Conservation (phyloP, 2,329 filamentous ascomycete species). For the Fonsecaea monophora region DNA sequence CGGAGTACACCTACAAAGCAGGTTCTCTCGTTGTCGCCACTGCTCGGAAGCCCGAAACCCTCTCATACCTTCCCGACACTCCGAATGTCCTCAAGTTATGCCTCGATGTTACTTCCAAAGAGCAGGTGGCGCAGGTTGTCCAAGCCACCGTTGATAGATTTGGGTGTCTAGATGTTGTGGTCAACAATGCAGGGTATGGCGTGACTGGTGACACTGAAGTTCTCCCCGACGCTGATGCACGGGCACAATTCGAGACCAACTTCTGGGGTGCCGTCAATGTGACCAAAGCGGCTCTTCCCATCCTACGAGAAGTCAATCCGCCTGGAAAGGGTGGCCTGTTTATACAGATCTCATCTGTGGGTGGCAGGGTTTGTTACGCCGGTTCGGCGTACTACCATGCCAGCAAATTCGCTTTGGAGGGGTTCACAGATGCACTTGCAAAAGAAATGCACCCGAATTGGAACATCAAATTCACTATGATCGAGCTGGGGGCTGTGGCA, state of each 20-base stretch:
- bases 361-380: slow-evolving; percentile 14
- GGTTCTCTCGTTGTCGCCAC: slow-evolving; percentile 16
- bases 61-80: slow-evolving; percentile 16
- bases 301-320: slow-evolving; percentile 40
- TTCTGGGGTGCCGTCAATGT: slow-evolving; percentile 64
- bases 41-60: slow-evolving; percentile 16
- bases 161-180: slow-evolving; percentile 38
- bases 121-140: slow-evolving; percentile 47
- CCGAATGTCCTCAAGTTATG: slow-evolving; percentile 7
- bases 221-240: slow-evolving; percentile 15
- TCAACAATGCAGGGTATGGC: slow-evolving; percentile 39
- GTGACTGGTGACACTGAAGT: slow-evolving; percentile 18
- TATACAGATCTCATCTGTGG: slow-evolving; percentile 22
- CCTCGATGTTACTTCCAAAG: slow-evolving; percentile 52
- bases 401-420: slow-evolving; percentile 74
- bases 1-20: slow-evolving; percentile 10
- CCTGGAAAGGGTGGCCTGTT: slow-evolving; percentile 21
- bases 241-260: slow-evolving; percentile 56
- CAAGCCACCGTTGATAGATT: slow-evolving; percentile 43
- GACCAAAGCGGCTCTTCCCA: slow-evolving; percentile 45
- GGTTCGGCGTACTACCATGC: slow-evolving; percentile 44
- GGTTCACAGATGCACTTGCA: slow-evolving; percentile 74
- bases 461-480: slow-evolving; percentile 32
- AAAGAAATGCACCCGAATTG: slow-evolving; percentile 69
- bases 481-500: slow-evolving; percentile 11